Conservation (phyloP, 208 protist species). For the Herpetomonas muscarum region DNA sequence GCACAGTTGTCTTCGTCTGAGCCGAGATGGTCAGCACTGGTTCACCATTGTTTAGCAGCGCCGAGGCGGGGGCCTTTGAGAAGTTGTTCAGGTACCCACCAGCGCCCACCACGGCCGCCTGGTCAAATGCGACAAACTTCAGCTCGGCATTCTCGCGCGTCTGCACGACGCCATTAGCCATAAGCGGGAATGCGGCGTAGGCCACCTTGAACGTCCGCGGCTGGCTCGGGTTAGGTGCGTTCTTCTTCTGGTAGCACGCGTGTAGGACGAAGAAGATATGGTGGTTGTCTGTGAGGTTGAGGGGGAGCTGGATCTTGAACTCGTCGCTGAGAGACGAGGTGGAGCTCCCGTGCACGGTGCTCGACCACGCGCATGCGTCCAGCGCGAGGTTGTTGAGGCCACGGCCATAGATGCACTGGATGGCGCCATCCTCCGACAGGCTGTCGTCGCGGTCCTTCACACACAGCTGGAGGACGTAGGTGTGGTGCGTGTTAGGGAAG, state of each 20-base stretch:
- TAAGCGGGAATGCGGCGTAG: constrained; percentile 74
- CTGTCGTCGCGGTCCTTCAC: constrained; percentile 75
- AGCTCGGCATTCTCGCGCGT: constrained; percentile 57
- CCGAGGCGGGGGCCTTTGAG: constrained; percentile 37
- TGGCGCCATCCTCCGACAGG: constrained; percentile 56
- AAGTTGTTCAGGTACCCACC: constrained; percentile 82
- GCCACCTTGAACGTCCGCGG: constrained; percentile 60
- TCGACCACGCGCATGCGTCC: constrained; percentile 60
- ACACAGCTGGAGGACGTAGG: constrained; percentile 73
- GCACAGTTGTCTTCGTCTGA: constrained; percentile 73
- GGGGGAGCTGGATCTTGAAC: constrained; percentile 86
- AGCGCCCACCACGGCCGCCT: constrained; percentile 52
- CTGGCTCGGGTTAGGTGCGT: constrained; percentile 27
- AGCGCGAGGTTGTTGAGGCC: constrained; percentile 62
- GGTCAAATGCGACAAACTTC: constrained; percentile 69
- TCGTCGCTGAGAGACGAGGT: constrained; percentile 75
- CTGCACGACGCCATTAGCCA: constrained; percentile 63
- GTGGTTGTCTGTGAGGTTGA: constrained; percentile 71
- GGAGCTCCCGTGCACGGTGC: constrained; percentile 47
- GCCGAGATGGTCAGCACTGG: constrained; percentile 41
- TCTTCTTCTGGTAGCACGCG: constrained; percentile 56
- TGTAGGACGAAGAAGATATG: constrained; percentile 88
- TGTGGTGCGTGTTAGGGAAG: constrained; percentile 66
- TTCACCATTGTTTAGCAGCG: constrained; percentile 68
- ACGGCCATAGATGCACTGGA: constrained; percentile 80